Evolutionary conservation across 2,329 filamentous ascomycete species (phyloP), one percentile per base, ranked within the genome.

Genomic region (Colletotrichum australisinense): DNA sequence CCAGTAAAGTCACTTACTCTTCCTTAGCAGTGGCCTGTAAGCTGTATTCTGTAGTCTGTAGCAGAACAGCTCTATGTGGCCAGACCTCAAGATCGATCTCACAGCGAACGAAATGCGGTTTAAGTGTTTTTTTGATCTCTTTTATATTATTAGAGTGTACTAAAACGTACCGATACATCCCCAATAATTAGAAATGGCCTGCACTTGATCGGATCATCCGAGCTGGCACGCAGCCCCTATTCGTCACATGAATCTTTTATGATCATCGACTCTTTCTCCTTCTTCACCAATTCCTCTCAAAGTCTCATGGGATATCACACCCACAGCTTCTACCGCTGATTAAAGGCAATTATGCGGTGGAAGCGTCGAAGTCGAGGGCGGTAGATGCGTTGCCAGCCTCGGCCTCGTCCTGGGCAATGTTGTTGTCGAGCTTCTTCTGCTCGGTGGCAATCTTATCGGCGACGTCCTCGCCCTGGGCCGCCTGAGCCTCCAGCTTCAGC

Each of bases 361-460:
- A 60, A 55, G 71, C 73, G 1, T 76, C 24, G 12, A 76, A 75
- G 38, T 74, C 62, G 11, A 76, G 75, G 52, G 71, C 75, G 56
- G 83, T 87, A 1, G 84, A 87, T 2, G 81, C 71, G 35, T 87
- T 81, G 4, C 89, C 88, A 4, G 86, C 86, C 67, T 84, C 84
- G 38, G 80, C 82, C 64, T 81, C 79, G 67, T 91, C 88, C 42
- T 83, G 80, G 2, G 79, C 74, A 67, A 90, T 86, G 77, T 90
- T 90, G 78, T 86, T 89, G 58, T 87, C 78, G 30, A 90, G 80
- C 81, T 90, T 90, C 49, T 78, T 86, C 76, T 85, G 79, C 80
- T 90, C 87, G 5, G 81, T 80, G 0, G 80, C 85, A 5, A 89
- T 76, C 75, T 87, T 83, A 6, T 77, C 83, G 12, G 83, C 77